Percentiles rank a stretch among this genome's conserved stretches.
Conservation (phyloP, 768 basidiomycete genomes). For the Calocera viscosa region DNA sequence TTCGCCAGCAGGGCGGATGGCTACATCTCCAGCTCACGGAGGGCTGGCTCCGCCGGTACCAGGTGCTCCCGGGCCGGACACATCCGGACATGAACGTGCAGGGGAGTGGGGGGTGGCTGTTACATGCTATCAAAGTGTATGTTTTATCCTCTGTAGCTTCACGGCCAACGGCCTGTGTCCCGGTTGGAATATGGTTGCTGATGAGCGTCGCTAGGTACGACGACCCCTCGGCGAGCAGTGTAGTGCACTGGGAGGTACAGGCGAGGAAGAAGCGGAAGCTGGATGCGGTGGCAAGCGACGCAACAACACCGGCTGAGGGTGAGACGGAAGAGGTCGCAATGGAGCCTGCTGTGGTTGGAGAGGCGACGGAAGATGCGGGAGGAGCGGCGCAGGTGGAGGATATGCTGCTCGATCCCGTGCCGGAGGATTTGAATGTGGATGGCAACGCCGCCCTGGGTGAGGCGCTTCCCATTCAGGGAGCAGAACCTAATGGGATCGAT, state of each 20-base stretch:
- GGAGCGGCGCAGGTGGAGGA: too few species aligned
- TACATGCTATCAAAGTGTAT: constrained; percentile 80
- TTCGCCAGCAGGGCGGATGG: constrained; percentile 54
- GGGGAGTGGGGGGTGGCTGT: constrained; percentile 76
- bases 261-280: background rate
- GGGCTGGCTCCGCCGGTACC: constrained; percentile 78
- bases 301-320: background rate
- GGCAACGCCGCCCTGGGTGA: too few species aligned
- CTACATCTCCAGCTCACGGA: constrained; percentile 74
- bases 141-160: constrained; percentile 15
- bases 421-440: too few species aligned
- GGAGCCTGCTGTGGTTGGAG: too few species aligned
- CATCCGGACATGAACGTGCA: constrained; percentile 90
- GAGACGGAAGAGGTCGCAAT: background rate
- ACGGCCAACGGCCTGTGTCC: background rate
- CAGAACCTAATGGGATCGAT: too few species aligned
- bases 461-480: too few species aligned
- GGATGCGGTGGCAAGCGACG: background rate
- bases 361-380: too few species aligned
- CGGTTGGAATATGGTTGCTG: background rate
- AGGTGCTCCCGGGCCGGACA: constrained; percentile 89
- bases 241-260: background rate
- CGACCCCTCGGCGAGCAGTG: background rate
- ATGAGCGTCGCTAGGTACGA: background rate
- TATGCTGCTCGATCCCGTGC: too few species aligned